Percentiles rank a stretch among this genome's conserved stretches.
phyloP scores from a whole-genome alignment of 495 filamentous ascomycete genomes.

The Hypoxylon subgilvum region DNA sequence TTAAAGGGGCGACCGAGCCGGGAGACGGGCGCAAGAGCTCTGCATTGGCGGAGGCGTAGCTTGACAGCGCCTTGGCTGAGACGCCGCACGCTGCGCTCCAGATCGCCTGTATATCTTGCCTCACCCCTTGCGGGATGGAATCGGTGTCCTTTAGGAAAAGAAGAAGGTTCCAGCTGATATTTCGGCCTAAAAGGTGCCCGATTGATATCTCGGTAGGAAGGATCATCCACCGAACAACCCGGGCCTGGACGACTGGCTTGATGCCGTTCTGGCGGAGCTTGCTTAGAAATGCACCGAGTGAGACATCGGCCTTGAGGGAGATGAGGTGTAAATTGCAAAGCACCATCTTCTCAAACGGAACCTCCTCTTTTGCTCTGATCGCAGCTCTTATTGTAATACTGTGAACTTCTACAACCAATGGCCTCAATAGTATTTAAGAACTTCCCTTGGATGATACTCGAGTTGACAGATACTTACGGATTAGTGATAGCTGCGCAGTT shows the following conservation, averaged over 20 bases:
- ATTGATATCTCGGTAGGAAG: slow-evolving; percentile 57
- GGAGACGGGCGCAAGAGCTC: slow-evolving; percentile 51
- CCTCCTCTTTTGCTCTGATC: background rate
- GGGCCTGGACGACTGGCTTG: slow-evolving; percentile 53
- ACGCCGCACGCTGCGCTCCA: slow-evolving; percentile 63
- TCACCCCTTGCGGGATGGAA: slow-evolving; percentile 42
- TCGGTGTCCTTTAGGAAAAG: slow-evolving; percentile 51
- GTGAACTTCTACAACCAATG: too few relatives aligned
- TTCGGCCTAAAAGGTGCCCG: slow-evolving; percentile 51
- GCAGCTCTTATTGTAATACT: background rate
- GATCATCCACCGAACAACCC: slow-evolving; percentile 63
- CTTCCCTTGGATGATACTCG: too few relatives aligned
- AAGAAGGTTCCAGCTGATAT: slow-evolving; percentile 63
- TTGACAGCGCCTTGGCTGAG: slow-evolving; percentile 56
- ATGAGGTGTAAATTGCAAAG: slow-evolving; percentile 55
- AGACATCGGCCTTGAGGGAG: slow-evolving; percentile 39
- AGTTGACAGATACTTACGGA: too few relatives aligned
- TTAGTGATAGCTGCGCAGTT: background rate
- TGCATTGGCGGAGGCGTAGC: slow-evolving; percentile 55
- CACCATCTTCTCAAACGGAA: slow-evolving; percentile 46
- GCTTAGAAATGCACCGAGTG: slow-evolving; percentile 49
- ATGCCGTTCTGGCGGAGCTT: slow-evolving; percentile 42
- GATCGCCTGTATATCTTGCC: slow-evolving; percentile 45
- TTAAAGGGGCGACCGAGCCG: slow-evolving; percentile 46
- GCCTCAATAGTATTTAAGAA: too few relatives aligned